Percentiles rank a stretch among this genome's conserved stretches.
These are phyloP conservation scores for Leucogyrophana mollusca DNA, from an alignment of 768 basidiomycete species.

Conservation along the genomic window DNA sequence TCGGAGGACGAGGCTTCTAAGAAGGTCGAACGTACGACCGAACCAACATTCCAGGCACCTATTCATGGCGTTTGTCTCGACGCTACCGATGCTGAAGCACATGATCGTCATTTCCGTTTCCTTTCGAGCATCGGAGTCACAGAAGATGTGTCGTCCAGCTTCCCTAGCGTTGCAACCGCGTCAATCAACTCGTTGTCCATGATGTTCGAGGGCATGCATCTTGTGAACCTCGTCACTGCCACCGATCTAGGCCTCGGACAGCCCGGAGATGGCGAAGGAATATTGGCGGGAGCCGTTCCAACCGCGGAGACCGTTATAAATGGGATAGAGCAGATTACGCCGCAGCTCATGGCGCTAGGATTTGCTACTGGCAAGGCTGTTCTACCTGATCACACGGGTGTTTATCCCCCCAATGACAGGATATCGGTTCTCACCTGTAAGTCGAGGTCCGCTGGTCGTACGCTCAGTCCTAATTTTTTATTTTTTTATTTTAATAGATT, in stretches of 20 bases:
- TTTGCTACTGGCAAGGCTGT: slow-evolving; percentile 70
- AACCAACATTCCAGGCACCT: slow-evolving; percentile 31
- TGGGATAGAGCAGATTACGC: slow-evolving; percentile 70
- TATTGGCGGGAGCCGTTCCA: slow-evolving; percentile 74
- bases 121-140: slow-evolving; percentile 25
- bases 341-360: slow-evolving; percentile 74
- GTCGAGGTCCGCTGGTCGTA: slow-evolving; percentile 20
- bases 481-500: slow-evolving; percentile 47
- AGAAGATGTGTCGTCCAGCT: slow-evolving; percentile 6
- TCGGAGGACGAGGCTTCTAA: slow-evolving; percentile 34
- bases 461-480: slow-evolving; percentile 7
- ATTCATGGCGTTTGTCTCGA: slow-evolving; percentile 80
- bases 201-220: slow-evolving; percentile 56
- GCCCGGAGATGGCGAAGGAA: slow-evolving; percentile 63
- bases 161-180: slow-evolving; percentile 44
- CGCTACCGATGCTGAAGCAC: slow-evolving; percentile 59
- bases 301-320: slow-evolving; percentile 69
- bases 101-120: slow-evolving; percentile 56
- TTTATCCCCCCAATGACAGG: slow-evolving; percentile 74
- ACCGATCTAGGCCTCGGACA: slow-evolving; percentile 74
- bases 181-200: slow-evolving; percentile 49
- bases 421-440: slow-evolving; percentile 79
- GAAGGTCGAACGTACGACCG: slow-evolving; percentile 16
- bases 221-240: slow-evolving; percentile 57
- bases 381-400: slow-evolving; percentile 63